Evolutionary conservation across 2,329 filamentous ascomycete species (phyloP), one percentile per base, ranked within the genome.

Genomic region (Venturia asperata): DNA sequence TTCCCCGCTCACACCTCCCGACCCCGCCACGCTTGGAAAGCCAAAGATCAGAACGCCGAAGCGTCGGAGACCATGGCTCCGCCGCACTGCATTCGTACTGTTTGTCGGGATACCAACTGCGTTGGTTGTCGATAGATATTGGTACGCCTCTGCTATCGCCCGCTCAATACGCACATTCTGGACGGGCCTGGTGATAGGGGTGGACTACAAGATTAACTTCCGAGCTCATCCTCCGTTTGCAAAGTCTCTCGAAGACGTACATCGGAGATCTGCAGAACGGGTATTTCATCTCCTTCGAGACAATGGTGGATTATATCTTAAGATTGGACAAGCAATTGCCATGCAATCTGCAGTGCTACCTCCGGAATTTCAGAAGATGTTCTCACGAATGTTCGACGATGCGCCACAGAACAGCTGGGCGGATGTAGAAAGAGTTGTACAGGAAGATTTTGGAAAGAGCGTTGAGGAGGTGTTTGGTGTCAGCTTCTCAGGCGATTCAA

Each of bases 191-290:
- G 73, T 92, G 58, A 89, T 96, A 19, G 93, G 92, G 0, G 72
- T 92, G 30, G 94, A 99, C 79, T 97, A 99, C 81, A 97, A 97
- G 79, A 81, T 97, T 75, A 97, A 99, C 77, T 99, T 99, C 76
- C 85, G 91, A 6, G 83, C 90, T 6, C 80, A 91, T 69, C 92
- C 93, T 7, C 83, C 87, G 65, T 83, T 87, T 62, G 91, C 88
- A 30, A 85, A 87, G 62, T 87, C 86, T 24, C 86, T 96, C 49
- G 82, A 85, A 52, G 90, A 91, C 66, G 78, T 97, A 62, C 94
- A 99, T 77, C 80, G 83, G 45, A 87, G 94, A 67, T 96, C 89
- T 73, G 94, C 94, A 0, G 86, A 92, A 77, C 83, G 90, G 34
- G 79, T 97, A 45, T 96, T 91, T 67, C 82, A 93, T 39, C 79